Conservation (phyloP, 495 filamentous ascomycete genomes). For the Penicillium goetzii region DNA sequence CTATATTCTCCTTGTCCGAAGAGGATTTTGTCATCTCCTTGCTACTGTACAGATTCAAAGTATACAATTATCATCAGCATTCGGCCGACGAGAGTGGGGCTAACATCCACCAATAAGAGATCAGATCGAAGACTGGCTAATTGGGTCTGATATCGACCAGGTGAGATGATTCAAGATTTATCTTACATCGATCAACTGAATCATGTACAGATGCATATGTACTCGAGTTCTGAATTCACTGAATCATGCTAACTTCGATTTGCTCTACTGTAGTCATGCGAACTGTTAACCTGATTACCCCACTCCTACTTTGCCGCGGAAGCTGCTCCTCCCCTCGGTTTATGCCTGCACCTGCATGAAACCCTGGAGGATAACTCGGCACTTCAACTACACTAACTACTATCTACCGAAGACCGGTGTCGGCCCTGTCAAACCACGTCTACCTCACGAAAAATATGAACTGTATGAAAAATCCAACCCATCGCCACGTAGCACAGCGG, state of each 20-base stretch:
- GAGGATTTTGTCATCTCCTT: background rate
- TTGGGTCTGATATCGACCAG: background rate
- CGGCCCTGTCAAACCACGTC: background rate
- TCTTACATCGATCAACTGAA: background rate
- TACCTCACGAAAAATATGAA: background rate
- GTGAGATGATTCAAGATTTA: background rate
- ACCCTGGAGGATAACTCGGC: background rate
- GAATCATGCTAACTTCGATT: background rate
- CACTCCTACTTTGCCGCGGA: background rate
- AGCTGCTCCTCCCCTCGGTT: background rate
- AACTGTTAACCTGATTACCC: background rate
- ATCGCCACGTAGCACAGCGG: background rate
- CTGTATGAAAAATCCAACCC: background rate
- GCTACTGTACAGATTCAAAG: background rate
- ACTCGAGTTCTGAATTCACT: background rate
- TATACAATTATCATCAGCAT: constrained; percentile 7
- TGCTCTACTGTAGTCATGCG: background rate
- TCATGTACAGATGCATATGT: background rate
- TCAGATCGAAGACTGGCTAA: background rate
- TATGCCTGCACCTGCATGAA: background rate
- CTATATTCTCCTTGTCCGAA: background rate
- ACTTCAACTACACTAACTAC: background rate
- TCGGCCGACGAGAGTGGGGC: constrained; percentile 10
- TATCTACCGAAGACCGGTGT: background rate
- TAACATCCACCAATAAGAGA: background rate